Conservation (phyloP, 2,329 filamentous ascomycete species). For the Colletotrichum sp. region DNA sequence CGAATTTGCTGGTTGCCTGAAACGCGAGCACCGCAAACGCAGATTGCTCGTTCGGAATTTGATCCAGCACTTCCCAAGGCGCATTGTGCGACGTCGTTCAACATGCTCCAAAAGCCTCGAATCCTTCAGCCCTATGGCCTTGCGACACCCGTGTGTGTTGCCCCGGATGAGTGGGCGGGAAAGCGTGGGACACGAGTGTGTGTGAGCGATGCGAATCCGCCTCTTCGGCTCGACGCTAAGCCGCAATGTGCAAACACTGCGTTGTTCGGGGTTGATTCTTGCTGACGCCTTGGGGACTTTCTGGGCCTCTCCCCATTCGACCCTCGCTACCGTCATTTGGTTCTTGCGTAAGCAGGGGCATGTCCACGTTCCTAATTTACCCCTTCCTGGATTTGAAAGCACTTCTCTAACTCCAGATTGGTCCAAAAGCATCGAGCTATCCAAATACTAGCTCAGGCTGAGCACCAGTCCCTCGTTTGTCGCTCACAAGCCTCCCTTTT, state of each 20-base stretch:
- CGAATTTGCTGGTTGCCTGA: neutral
- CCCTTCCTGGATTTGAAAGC: neutral
- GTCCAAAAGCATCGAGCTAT: neutral
- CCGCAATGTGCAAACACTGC: neutral
- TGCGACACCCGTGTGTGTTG: neutral
- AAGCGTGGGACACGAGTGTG: neutral
- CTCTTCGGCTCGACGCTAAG: conserved; percentile 11
- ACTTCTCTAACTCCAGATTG: neutral
- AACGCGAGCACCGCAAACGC: neutral
- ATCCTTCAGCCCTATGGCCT: conserved; percentile 20
- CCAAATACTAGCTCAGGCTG: neutral
- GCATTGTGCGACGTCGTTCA: neutral
- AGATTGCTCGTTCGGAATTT: neutral
- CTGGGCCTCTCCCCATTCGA: neutral
- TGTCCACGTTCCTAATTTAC: neutral
- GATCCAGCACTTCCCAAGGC: neutral
- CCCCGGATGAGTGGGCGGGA: neutral
- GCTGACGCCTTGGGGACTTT: conserved; percentile 1
- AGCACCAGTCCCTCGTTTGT: neutral
- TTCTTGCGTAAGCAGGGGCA: conserved; percentile 3
- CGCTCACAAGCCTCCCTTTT: neutral
- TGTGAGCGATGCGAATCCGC: neutral
- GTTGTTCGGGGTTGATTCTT: neutral
- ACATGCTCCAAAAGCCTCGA: neutral
- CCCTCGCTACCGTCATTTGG: neutral